Evolutionary conservation across 768 basidiomycete species (phyloP).

Genomic region (Phylloporus sp.): DNA sequence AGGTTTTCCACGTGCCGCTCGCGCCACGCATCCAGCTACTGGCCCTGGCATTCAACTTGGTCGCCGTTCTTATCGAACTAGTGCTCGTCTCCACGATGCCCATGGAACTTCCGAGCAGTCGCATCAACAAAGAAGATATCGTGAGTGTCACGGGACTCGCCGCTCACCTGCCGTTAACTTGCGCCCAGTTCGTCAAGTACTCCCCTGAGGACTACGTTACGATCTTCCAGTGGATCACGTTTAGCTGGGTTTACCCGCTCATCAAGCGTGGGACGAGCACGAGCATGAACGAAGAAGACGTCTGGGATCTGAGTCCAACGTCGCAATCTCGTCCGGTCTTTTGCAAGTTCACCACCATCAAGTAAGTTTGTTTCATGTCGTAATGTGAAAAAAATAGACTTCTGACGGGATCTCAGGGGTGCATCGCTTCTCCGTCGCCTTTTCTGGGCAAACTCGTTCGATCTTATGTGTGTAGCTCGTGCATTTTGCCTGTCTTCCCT

Average conservation of each 20-base stretch:
- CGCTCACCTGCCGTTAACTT: background rate
- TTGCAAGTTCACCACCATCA: conserved; percentile 35
- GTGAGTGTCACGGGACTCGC: conserved; percentile 37
- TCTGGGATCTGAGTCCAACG: conserved; percentile 67
- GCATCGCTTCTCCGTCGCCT: conserved; percentile 38
- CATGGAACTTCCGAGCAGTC: conserved; percentile 53
- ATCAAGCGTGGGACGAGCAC: conserved; percentile 44
- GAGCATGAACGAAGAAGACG: conserved; percentile 65
- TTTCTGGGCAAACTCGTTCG: conserved; percentile 43
- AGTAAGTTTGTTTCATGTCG: conserved; percentile 3
- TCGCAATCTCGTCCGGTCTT: conserved; percentile 65
- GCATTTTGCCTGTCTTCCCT: background rate
- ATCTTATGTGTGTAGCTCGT: conserved; percentile 32
- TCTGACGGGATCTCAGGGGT: conserved; percentile 12
- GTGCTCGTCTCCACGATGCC: conserved; percentile 57
- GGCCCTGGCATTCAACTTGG: conserved; percentile 38
- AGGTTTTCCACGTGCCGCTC: conserved; percentile 39
- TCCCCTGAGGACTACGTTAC: conserved; percentile 71
- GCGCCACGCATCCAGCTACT: conserved; percentile 29
- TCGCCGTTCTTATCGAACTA: conserved; percentile 40
- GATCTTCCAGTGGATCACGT: conserved; percentile 67
- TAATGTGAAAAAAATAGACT: background rate
- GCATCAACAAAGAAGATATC: conserved; percentile 51
- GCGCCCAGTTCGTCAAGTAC: conserved; percentile 22
- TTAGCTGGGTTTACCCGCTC: conserved; percentile 66